Percentiles rank a stretch among this genome's conserved stretches.
phyloP scores from a whole-genome alignment of 163 green algal species.

The Scenedesmus sp. region DNA sequence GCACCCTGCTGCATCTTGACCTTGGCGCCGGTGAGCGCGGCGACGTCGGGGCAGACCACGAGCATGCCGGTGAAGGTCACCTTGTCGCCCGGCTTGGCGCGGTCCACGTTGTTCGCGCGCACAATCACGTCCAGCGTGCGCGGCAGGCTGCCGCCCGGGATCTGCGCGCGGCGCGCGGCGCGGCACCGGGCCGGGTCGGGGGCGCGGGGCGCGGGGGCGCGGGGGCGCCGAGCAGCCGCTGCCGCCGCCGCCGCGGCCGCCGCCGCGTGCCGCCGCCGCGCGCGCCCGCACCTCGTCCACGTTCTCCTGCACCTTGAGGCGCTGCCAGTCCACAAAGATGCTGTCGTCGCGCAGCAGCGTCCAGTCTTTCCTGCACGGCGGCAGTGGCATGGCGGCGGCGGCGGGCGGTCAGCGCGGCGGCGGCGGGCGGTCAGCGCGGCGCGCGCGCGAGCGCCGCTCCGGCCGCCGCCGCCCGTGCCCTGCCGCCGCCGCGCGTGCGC shows the following conservation, averaged over 20 bases:
- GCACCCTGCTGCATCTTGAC: conserved; percentile 59
- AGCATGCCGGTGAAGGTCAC: conserved; percentile 89
- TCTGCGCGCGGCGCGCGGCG: conserved; percentile 68
- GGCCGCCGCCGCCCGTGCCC: background rate
- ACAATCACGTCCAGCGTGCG: conserved; percentile 97
- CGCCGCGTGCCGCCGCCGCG: background rate
- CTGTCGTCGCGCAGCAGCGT: conserved; percentile 86
- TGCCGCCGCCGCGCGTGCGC: background rate
- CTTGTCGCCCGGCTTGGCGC: conserved; percentile 89
- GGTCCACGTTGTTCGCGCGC: conserved; percentile 91
- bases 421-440: too few species aligned
- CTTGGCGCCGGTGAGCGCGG: conserved; percentile 77
- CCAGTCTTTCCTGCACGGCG: conserved; percentile 71
- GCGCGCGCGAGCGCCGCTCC: background rate
- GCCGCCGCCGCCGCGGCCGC: background rate
- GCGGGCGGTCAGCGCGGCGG: too few species aligned
- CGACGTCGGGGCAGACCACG: conserved; percentile 95
- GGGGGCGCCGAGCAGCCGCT: background rate
- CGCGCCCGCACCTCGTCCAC: conserved; percentile 79
- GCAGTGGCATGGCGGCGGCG: background rate
- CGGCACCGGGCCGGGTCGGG: too few species aligned
- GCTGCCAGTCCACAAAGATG: conserved; percentile 99
- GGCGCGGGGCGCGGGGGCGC: too few species aligned
- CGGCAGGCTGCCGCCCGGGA: conserved; percentile 93
- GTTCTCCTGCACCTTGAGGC: conserved; percentile 95